Percentiles rank a stretch among this genome's conserved stretches.
These are phyloP conservation scores for Agapanthus africanus DNA, from an alignment of 106 monocot species.

Conservation along the genomic window DNA sequence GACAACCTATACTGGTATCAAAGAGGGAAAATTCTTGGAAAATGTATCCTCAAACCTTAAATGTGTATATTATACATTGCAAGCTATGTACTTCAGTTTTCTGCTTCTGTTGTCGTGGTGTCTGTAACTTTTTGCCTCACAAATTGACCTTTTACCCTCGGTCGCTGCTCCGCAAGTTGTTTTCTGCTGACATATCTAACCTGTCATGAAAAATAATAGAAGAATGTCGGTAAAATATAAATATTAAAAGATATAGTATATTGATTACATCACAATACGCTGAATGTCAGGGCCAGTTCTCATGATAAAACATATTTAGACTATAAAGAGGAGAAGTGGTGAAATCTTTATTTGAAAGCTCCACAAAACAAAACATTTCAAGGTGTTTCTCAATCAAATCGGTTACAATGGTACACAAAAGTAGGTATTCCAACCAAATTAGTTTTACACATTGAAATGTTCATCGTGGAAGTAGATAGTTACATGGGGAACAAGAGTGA, in stretches of 20 bases:
- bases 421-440: not conserved
- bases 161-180: constrained; percentile 88
- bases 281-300: too few relatives aligned
- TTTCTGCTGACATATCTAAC: constrained; percentile 84
- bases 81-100: too few relatives aligned
- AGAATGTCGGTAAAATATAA: too few relatives aligned
- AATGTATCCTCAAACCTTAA: too few relatives aligned
- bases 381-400: not conserved
- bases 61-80: too few relatives aligned
- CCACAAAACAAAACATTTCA: not conserved
- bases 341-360: not conserved
- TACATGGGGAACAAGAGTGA: not conserved
- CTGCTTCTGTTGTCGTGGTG: constrained; percentile 21
- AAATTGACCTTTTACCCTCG: constrained; percentile 90
- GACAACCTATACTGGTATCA: too few relatives aligned
- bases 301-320: not conserved
- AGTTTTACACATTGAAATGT: not conserved
- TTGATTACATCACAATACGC: too few relatives aligned
- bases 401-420: not conserved
- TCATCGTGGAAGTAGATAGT: not conserved
- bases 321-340: not conserved
- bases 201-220: constrained; percentile 34
- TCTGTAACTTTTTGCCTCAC: constrained; percentile 46
- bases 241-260: too few relatives aligned
- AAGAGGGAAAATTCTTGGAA: too few relatives aligned